phyloP scores from a whole-genome alignment of 257 asterid species.

The Thymus mandschuricus region DNA sequence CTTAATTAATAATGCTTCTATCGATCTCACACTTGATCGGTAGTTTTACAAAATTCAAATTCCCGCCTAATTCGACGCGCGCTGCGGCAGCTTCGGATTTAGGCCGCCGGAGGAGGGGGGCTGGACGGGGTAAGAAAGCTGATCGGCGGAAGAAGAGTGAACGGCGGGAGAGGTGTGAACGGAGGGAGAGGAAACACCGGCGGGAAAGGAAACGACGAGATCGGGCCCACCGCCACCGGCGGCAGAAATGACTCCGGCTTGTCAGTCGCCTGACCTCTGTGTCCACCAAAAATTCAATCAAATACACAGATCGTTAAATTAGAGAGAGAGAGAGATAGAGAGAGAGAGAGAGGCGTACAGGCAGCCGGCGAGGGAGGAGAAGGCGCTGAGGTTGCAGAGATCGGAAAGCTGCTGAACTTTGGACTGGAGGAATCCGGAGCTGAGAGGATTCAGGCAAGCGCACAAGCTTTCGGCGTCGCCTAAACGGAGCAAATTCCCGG shows the following conservation, averaged over 20 bases:
- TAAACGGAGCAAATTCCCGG: neutral
- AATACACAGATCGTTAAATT: no score
- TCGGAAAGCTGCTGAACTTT: slow-evolving; percentile 30
- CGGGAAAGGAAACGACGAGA: neutral
- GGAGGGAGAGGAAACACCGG: neutral
- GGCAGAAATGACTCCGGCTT: neutral
- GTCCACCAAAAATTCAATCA: neutral
- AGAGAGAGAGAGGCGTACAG: slow-evolving; percentile 10
- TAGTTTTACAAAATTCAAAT: neutral
- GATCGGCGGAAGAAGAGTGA: neutral
- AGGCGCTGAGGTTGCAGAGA: slow-evolving; percentile 27
- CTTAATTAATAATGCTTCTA: neutral
- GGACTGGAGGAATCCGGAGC: slow-evolving; percentile 16
- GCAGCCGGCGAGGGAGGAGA: slow-evolving; percentile 31
- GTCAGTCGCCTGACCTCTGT: slow-evolving; percentile 15
- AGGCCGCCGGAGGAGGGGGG: neutral
- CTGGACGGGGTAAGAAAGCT: neutral
- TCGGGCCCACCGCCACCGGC: neutral
- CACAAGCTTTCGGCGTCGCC: slow-evolving; percentile 26
- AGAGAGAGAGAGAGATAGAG: neutral
- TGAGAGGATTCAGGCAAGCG: neutral
- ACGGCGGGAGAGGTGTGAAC: slow-evolving; percentile 3
- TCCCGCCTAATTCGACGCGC: neutral
- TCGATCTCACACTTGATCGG: neutral
- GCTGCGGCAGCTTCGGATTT: neutral